Evolutionary conservation across 2,329 filamentous ascomycete genomes (phyloP).

Genomic region (Thermomyces lanuginosus): DNA sequence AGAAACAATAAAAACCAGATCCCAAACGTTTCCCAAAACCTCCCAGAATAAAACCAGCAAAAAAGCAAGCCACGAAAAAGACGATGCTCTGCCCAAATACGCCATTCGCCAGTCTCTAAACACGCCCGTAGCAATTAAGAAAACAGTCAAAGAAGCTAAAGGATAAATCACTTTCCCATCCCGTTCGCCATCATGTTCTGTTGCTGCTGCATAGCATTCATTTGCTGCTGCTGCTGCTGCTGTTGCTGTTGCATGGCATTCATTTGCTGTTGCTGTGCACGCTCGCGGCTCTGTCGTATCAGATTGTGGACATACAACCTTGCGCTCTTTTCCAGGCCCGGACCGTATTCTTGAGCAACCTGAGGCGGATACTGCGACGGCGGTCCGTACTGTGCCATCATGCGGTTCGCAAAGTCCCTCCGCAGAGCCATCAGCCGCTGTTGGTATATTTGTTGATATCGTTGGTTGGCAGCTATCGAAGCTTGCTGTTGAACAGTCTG

Average conservation of each 20-base stretch:
- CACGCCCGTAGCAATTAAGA: conserved; percentile 5
- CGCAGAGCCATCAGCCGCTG: conserved; percentile 20
- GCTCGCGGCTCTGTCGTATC: conserved; percentile 23
- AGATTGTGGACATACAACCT: conserved; percentile 23
- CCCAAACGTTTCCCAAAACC: conserved; percentile 11
- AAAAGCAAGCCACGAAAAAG: conserved; percentile 4
- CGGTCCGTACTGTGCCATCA: conserved; percentile 23
- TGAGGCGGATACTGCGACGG: conserved; percentile 23
- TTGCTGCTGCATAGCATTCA: too few species aligned
- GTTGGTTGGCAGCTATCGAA: conserved; percentile 14
- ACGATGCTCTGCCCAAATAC: background rate
- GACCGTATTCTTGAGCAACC: conserved; percentile 21
- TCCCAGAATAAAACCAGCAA: conserved; percentile 7
- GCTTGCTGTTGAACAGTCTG: conserved; percentile 17
- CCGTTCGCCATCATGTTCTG: conserved; percentile 29
- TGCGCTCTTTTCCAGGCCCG: conserved; percentile 21
- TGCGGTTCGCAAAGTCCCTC: conserved; percentile 22
- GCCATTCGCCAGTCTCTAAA: too few species aligned
- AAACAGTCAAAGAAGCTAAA: conserved; percentile 10
- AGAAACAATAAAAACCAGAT: conserved; percentile 7
- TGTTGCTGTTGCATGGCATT: conserved; percentile 18
- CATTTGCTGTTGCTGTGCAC: too few species aligned
- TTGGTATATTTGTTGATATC: conserved; percentile 22
- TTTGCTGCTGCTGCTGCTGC: conserved; percentile 13
- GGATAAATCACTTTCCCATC: conserved; percentile 17